A percentile compares a stretch with the other conserved stretches of the same genome.
Evolutionary conservation across 768 basidiomycete genomes (phyloP).

Genomic region (Auricularia heimuer): DNA sequence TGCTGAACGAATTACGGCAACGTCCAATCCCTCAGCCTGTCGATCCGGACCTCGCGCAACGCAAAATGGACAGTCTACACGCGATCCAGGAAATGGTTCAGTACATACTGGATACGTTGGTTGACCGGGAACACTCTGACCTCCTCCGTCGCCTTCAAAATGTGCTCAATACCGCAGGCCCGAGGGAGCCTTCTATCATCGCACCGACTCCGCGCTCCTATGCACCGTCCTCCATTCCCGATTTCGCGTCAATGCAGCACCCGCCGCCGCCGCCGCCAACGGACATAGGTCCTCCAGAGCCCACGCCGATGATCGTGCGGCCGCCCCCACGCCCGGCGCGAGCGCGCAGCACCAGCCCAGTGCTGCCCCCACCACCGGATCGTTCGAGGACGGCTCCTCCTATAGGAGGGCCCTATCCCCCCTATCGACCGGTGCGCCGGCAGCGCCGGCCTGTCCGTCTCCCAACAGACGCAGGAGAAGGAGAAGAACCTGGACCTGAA

Average conservation of each 20-base stretch:
- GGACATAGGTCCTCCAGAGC: not conserved
- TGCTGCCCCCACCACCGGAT: not conserved
- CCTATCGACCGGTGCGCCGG: not conserved
- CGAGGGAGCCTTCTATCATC: not conserved
- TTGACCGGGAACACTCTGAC: not conserved
- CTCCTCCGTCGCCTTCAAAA: constrained; percentile 4
- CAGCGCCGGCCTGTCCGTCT: not conserved
- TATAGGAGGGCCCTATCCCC: not conserved
- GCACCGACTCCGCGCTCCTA: not conserved
- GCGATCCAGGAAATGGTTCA: constrained; percentile 20
- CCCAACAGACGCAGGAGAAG: too few species aligned
- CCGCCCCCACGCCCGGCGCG: not conserved
- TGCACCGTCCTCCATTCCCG: not conserved
- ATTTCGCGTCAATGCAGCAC: not conserved
- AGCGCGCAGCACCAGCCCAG: not conserved
- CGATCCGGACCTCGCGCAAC: constrained; percentile 29
- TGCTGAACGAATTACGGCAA: constrained; percentile 53
- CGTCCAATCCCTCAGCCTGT: constrained; percentile 31
- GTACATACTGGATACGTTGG: constrained; percentile 12
- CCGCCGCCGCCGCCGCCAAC: not conserved
- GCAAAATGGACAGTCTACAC: constrained; percentile 21
- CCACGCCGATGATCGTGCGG: not conserved
- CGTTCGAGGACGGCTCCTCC: not conserved
- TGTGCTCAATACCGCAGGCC: constrained; percentile 1
- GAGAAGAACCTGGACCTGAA: too few species aligned